Percentiles rank a stretch among this genome's conserved stretches.
Conservation (phyloP, 2,329 filamentous ascomycete species). For the Colletotrichum sp. region DNA sequence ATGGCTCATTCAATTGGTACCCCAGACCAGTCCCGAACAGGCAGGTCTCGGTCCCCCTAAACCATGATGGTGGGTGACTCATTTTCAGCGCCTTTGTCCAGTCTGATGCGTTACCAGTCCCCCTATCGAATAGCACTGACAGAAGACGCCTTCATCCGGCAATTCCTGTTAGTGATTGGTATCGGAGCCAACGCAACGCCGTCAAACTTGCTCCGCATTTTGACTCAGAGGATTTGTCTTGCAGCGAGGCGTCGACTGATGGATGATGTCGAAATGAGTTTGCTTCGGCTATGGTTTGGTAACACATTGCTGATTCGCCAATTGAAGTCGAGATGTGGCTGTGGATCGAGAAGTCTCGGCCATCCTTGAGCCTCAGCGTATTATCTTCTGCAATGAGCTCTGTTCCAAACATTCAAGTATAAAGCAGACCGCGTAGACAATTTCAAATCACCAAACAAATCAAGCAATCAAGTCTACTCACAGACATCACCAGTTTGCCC, state of each 20-base stretch:
- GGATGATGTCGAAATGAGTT: not conserved
- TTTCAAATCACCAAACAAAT: not conserved
- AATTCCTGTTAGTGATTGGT: not conserved
- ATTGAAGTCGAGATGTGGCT: not conserved
- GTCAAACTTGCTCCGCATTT: not conserved
- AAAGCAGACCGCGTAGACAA: not conserved
- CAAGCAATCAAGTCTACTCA: not conserved
- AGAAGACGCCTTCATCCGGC: not conserved
- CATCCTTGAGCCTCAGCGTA: not conserved
- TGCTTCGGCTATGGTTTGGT: not conserved
- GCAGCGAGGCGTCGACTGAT: not conserved
- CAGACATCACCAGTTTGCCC: not conserved
- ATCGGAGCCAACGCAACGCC: not conserved
- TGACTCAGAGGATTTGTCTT: not conserved
- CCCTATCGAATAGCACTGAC: not conserved
- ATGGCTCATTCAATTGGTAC: conserved; percentile 14
- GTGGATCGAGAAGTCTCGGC: not conserved
- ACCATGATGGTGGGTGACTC: not conserved
- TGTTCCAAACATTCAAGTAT: not conserved
- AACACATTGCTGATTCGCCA: not conserved
- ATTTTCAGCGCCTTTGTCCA: not conserved
- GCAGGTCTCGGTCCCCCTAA: not conserved
- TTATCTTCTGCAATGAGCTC: not conserved
- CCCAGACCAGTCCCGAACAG: not conserved
- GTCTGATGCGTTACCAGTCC: not conserved